Base-by-base conservation (phyloP, 179 eudicot genomes). In the Heliamphora pulchella region DNA sequence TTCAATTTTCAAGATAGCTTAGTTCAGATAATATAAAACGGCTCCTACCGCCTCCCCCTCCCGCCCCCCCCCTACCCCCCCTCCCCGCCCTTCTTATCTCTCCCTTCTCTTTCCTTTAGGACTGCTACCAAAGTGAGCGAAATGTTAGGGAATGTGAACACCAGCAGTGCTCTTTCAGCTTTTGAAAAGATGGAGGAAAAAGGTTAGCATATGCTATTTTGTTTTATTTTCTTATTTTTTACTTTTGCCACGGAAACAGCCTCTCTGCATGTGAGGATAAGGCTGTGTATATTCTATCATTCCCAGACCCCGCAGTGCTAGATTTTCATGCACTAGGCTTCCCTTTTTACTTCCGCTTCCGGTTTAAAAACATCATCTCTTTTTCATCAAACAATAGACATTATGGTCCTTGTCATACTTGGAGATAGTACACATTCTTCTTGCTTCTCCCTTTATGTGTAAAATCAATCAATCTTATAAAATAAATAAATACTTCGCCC, bases 151-250 rank as follows among this genome's bases (percentile, higher is more conserved):
- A 96, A 92, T 85, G 99, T 96, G 74, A 94, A 92, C 80, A 96
- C 98, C 69, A 94, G 98, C 80, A 88, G 94, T 81, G 99, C 99
- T 82, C 98, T 96, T 84, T 89, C 96, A 7, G 97, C 97, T 69
- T 94, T 94, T 82, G 99, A 94, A 82, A 96, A 91, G 88, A 94
- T 94, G 98, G 98, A 96, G 82, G 99, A 94, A 86, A 94, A 96
- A 87, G 98, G 99, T 87, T 77, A n/a, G 83, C 41, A 17, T 14
- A 71, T 65, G 44, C 63, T 17, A 9, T 68, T 10, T 41, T 50
- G 9, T 11, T 65, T n/a, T 47, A 11, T 65, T 11, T 68, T 6
- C 15, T 5, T 20, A 18, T 68, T 69, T 65, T 4, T 57, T 48
- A 22, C n/a, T 46, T 15, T 48, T 50, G 46, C 4, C n/a, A n/a